Base-by-base conservation (phyloP, 2,329 filamentous ascomycete genomes). In the Leptosphaerulina australis region DNA sequence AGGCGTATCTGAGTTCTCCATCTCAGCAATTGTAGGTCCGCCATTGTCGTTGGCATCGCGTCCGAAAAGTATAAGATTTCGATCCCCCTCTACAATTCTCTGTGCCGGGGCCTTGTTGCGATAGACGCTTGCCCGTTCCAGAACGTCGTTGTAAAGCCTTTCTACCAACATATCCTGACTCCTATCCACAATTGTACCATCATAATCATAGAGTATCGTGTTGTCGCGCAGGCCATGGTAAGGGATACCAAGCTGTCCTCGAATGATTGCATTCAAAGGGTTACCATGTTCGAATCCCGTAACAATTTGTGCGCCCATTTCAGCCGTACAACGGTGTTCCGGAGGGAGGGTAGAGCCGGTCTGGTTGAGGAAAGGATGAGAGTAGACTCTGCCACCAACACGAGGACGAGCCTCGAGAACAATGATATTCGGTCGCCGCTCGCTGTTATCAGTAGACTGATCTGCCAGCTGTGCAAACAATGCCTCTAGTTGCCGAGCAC, bases 301-400 rank as follows among this genome's bases (percentile, higher is more conserved):
- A 54, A 99, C 91, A 53, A 99, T 97, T 81, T 99, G 96, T 46
- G 93, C 94, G 21, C 94, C 94, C 86, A 97, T 95, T 71, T 99
- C 94, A 24, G 91, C 94, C 15, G 92, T 97, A 66, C 88, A 88
- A 40, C 75, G 82, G 70, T 81, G 83, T 74, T 79, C 68, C 59
- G 78, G 64, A 68, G 79, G 74, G 68, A 84, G 61, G 58, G 75
- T 73, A 66, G 78, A 68, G 47, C 78, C 73, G 70, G 82, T 71
- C 77, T 88, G 76, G 77, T 85, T 80, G 78, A 76, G 77, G 53
- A 87, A 72, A 36, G 83, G 83, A 68, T 87, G 91, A 44, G 94
- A 99, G 74, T 97, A 97, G 15, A 99, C 91, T 59, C 94, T 85
- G 30, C 94, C 94, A 30, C 94, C 94, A 43, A 99, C 85, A 50